A percentile compares a stretch with the other conserved stretches of the same genome.
phyloP scores from a whole-genome alignment of 441 rosid genomes.

The Pelargonium myrrhifolium region DNA sequence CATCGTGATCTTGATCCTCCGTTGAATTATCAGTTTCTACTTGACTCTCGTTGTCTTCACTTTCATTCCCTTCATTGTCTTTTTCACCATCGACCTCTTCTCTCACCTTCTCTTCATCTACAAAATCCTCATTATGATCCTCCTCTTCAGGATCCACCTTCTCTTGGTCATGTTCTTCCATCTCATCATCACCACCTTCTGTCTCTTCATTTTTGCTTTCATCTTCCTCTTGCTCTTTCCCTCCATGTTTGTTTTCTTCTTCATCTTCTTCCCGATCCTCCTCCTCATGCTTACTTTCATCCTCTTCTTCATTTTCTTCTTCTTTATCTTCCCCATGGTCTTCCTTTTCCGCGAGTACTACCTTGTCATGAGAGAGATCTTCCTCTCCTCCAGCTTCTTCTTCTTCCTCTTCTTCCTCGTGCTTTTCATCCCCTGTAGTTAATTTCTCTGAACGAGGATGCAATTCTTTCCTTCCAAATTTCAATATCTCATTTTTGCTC shows the following conservation, averaged over 20 bases:
- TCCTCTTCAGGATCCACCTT: too few relatives aligned
- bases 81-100: neutral
- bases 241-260: neutral
- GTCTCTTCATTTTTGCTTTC: too few relatives aligned
- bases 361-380: neutral
- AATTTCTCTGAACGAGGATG: neutral
- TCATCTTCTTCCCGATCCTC: neutral
- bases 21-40: slow-evolving; percentile 30
- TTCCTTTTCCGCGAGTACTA: neutral
- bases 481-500: neutral
- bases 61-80: neutral
- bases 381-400: neutral
- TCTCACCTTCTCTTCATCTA: neutral
- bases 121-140: neutral
- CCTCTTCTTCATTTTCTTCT: neutral
- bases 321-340: neutral
- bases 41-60: slow-evolving; percentile 14
- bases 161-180: neutral
- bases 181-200: neutral
- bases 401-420: neutral
- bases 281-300: neutral
- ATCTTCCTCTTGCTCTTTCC: neutral
- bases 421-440: neutral
- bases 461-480: neutral
- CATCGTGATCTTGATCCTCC: slow-evolving; percentile 41